phyloP scores from a whole-genome alignment of 495 filamentous ascomycete species.

The Daldinia concentrica region DNA sequence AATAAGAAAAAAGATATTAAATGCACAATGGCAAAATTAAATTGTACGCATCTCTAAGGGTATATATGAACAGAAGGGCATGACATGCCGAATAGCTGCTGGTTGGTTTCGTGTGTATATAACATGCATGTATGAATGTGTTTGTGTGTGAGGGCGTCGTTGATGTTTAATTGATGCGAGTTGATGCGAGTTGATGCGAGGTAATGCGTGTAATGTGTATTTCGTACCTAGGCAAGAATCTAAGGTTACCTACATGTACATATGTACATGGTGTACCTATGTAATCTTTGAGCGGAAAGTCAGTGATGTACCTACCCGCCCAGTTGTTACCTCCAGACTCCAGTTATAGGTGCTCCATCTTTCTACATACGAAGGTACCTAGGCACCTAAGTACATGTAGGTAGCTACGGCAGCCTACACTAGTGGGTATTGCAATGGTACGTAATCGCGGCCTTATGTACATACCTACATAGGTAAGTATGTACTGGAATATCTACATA shows the following conservation, averaged over 20 bases:
- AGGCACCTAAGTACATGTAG: not conserved
- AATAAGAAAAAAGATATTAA: not conserved
- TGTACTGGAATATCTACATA: no score
- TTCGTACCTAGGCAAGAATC: no score
- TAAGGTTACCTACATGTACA: no score
- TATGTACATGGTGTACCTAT: no score
- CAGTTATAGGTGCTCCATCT: no score
- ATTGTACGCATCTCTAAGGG: slow-evolving; percentile 2
- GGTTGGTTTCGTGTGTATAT: not conserved
- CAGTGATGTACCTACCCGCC: no score
- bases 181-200: not conserved
- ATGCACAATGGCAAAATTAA: slow-evolving; percentile 16
- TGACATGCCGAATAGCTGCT: slow-evolving; percentile 18
- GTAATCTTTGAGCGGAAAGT: no score
- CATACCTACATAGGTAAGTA: no score
- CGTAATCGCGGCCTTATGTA: not conserved
- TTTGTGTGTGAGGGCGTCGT: not conserved
- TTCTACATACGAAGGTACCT: no score
- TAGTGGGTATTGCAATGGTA: not conserved
- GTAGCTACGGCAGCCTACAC: not conserved
- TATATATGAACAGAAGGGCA: slow-evolving; percentile 31
- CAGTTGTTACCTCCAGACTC: no score
- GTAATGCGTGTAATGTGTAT: not conserved
- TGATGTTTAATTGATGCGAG: not conserved
- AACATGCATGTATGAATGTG: slow-evolving; percentile 33